A percentile compares a stretch with the other conserved stretches of the same genome.
These are phyloP conservation scores for Lyophyllum shimeji DNA, from an alignment of 768 basidiomycete genomes.

Conservation along the genomic window DNA sequence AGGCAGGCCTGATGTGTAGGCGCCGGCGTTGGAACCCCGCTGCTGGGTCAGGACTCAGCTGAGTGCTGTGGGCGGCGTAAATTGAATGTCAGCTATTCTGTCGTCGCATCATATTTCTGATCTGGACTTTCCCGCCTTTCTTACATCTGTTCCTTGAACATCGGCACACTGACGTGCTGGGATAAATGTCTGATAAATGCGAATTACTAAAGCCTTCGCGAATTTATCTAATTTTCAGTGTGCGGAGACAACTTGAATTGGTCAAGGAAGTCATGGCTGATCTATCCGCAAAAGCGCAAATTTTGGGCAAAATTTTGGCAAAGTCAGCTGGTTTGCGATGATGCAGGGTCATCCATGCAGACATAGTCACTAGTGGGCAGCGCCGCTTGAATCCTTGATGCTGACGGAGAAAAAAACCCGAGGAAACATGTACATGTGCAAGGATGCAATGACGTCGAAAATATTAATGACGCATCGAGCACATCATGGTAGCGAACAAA, in stretches of 20 bases:
- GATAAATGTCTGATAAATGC: not conserved
- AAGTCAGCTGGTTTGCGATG: no score
- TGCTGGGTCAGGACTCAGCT: not conserved
- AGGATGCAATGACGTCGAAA: no score
- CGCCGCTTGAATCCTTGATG: no score
- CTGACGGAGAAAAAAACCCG: no score
- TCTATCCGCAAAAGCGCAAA: conserved; percentile 9
- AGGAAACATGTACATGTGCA: no score
- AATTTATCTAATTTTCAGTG: no score
- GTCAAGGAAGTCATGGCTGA: not conserved
- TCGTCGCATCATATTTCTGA: not conserved
- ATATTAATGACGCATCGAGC: no score
- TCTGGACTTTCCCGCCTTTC: not conserved
- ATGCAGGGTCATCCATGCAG: no score
- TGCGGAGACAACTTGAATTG: not conserved
- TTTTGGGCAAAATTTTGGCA: not conserved
- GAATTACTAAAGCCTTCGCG: not conserved
- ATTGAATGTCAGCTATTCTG: not conserved
- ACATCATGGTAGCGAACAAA: no score
- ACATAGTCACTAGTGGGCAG: no score
- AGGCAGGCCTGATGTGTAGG: not conserved
- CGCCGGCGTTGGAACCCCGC: not conserved
- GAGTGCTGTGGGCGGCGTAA: no score
- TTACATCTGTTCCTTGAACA: not conserved
- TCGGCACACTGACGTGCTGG: not conserved